Evolutionary conservation across 352 stramenopile species (phyloP), one percentile per base, ranked within the genome.

Genomic region (Pythium scleroteichum): DNA sequence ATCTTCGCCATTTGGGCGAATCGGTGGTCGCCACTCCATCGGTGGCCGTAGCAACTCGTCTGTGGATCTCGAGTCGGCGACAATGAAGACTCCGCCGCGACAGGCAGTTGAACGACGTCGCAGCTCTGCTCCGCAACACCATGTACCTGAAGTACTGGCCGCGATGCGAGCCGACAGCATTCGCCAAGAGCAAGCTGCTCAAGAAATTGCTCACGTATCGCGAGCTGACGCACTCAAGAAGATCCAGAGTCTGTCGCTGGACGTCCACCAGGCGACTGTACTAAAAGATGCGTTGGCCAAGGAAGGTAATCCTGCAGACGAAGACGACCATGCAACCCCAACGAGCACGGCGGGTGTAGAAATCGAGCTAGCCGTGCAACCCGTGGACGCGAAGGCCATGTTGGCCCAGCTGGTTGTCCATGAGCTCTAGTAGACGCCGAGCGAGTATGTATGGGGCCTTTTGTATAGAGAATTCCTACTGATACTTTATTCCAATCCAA

Each of bases 201-300:
- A 48, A 33, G 70, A 68, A 38, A 67, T 73, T 19, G 55, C 60
- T 1, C 38, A 52, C 14, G 59, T 14, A 2, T 71, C 71, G 0
- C 73, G 74, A 7, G 71, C 76, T 1, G 67, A 83, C 17, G 74
- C 74, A 17, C 26, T 83, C 22, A 64, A 71, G 26, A 79, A 71
- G 32, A 80, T 80, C 39, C 62, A 79, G 13, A 53, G 38, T 20
- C 27, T 67, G n/a, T 67, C 60, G 45, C 26, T 62, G 24, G 60
- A 67, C 23, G 33, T 67, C 1, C 51, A 62, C 10, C 51, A 58
- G 13, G 52, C 45, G 17, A 46, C 40, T 27, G 14, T 32, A 5
- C 35, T 42, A 4, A 62, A 57, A 53, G 45, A 62, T 7, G n/a
- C 23, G 1, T 10, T 46, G 6, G 6, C 27, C 5, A 14, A n/a